Conservation (phyloP, 345 rosid genomes). For the Camelina laxa region DNA sequence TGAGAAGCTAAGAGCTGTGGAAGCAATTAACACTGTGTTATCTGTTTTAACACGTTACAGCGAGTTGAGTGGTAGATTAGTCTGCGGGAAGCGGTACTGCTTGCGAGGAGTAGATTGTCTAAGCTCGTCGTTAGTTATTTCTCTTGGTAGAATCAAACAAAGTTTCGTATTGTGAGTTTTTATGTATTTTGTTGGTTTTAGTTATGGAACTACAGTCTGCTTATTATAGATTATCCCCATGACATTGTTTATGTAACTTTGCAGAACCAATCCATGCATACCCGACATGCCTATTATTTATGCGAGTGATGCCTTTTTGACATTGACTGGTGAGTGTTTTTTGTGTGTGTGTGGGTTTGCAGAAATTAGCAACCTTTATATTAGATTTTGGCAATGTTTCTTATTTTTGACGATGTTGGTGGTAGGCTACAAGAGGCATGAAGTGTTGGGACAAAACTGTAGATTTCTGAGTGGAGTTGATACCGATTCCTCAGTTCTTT, state of each 20-base stretch:
- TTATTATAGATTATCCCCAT: slow-evolving; percentile 30
- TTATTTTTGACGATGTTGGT: not conserved
- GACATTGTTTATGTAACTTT: slow-evolving; percentile 34
- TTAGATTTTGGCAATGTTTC: not conserved
- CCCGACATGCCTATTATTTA: slow-evolving; percentile 86
- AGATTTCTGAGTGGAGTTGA: slow-evolving; percentile 73
- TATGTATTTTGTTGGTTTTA: slow-evolving; percentile 32
- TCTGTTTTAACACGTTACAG: slow-evolving; percentile 70
- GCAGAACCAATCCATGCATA: slow-evolving; percentile 78
- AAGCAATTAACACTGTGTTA: slow-evolving; percentile 59
- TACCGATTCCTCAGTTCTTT: slow-evolving; percentile 61
- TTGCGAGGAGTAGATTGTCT: slow-evolving; percentile 52
- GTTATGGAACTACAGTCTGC: slow-evolving; percentile 9
- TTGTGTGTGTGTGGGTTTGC: not conserved
- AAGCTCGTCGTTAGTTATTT: slow-evolving; percentile 72
- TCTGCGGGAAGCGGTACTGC: slow-evolving; percentile 61
- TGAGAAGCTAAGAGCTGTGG: slow-evolving; percentile 65
- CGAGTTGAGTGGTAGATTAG: slow-evolving; percentile 63
- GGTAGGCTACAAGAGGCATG: slow-evolving; percentile 78
- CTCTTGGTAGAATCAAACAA: slow-evolving; percentile 99
- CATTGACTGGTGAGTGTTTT: slow-evolving; percentile 68
- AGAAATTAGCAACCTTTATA: not conserved
- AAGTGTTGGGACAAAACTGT: slow-evolving; percentile 82
- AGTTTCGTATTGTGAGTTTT: slow-evolving; percentile 99
- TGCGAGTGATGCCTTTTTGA: slow-evolving; percentile 90